Conservation (phyloP, 768 basidiomycete species). For the Gautieria morchelliformis region DNA sequence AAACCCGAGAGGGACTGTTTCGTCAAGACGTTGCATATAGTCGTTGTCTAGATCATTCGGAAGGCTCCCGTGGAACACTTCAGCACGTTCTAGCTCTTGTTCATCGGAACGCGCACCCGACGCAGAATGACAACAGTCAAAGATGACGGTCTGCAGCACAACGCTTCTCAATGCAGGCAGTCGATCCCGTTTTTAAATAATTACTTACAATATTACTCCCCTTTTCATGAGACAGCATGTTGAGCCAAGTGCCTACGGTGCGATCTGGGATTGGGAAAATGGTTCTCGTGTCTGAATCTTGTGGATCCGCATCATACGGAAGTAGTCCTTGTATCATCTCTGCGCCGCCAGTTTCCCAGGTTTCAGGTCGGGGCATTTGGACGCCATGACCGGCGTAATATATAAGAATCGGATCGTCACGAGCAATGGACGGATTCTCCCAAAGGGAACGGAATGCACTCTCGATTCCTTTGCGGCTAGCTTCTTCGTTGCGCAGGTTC, state of each 20-base stretch:
- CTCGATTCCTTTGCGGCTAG: constrained; percentile 28
- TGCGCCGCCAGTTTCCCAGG: constrained; percentile 21
- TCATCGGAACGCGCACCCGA: constrained; percentile 22
- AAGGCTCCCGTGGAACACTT: too few relatives aligned
- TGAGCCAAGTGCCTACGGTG: constrained; percentile 29
- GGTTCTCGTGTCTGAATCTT: background rate
- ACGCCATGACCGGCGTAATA: constrained; percentile 39
- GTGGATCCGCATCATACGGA: constrained; percentile 23
- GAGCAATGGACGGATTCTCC: constrained; percentile 10
- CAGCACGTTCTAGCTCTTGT: background rate
- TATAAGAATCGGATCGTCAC: constrained; percentile 27
- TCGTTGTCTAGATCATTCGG: too few relatives aligned
- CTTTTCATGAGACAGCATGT: constrained; percentile 26
- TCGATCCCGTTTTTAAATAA: background rate
- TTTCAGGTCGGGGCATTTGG: constrained; percentile 21
- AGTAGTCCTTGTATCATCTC: constrained; percentile 27
- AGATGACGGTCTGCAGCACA: constrained; percentile 30
- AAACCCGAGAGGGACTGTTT: background rate
- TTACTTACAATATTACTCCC: constrained; percentile 36
- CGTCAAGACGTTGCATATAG: background rate
- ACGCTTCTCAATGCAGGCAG: background rate
- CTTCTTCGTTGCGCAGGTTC: constrained; percentile 28
- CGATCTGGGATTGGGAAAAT: constrained; percentile 34
- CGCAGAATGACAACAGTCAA: constrained; percentile 38
- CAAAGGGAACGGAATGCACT: constrained; percentile 16